These are phyloP conservation scores for Eucalyptus guilfoylei DNA, from an alignment of 345 rosid species.

Conservation along the genomic window DNA sequence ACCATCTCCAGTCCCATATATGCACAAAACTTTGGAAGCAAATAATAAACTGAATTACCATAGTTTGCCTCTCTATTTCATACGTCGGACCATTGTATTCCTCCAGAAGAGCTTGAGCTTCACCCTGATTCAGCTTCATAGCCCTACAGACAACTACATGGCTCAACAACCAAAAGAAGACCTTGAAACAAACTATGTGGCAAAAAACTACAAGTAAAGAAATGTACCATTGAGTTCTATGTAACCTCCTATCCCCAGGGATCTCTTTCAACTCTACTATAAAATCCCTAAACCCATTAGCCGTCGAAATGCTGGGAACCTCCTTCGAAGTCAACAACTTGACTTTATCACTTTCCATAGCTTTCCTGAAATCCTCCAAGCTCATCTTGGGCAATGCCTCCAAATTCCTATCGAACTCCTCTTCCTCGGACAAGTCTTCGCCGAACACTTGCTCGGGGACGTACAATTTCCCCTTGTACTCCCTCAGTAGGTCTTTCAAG, in stretches of 20 bases:
- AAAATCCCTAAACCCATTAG: conserved; percentile 34
- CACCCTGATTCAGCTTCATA: conserved; percentile 49
- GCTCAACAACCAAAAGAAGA: not conserved
- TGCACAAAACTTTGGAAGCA: not conserved
- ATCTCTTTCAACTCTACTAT: conserved; percentile 75
- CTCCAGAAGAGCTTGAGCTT: conserved; percentile 48
- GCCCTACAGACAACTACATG: conserved; percentile 29
- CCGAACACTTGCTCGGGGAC: conserved; percentile 90
- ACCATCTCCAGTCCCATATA: not conserved
- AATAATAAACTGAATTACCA: conserved; percentile 21
- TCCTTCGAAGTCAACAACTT: conserved; percentile 72
- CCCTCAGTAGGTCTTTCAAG: conserved; percentile 69
- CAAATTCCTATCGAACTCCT: conserved; percentile 47
- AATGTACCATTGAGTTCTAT: conserved; percentile 73
- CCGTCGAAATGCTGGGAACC: conserved; percentile 4
- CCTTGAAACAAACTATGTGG: not conserved
- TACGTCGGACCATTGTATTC: conserved; percentile 59
- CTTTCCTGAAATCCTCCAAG: conserved; percentile 59
- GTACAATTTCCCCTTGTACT: conserved; percentile 73
- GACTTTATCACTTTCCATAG: conserved; percentile 49
- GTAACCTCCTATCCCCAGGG: conserved; percentile 77
- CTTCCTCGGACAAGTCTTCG: conserved; percentile 58
- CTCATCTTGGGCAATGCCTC: conserved; percentile 66
- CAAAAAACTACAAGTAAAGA: not conserved
- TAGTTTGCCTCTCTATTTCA: conserved; percentile 65